A percentile compares a stretch with the other conserved stretches of the same genome.
These are phyloP conservation scores for Pulveroboletus frians DNA, from an alignment of 768 basidiomycete species.

Conservation along the genomic window DNA sequence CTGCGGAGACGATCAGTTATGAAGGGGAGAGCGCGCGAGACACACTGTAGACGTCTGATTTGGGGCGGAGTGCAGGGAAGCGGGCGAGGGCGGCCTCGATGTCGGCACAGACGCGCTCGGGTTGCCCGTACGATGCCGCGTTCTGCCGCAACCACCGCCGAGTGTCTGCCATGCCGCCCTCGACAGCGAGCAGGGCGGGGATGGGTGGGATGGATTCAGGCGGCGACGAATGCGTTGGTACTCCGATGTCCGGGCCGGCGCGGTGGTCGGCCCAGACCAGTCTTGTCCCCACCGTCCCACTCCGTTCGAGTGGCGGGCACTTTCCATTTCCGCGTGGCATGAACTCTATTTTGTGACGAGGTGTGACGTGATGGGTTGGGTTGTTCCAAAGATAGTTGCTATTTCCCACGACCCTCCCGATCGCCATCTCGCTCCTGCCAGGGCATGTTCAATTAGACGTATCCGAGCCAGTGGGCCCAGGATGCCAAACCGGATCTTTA, in stretches of 20 bases:
- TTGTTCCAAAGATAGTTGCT: conserved; percentile 7
- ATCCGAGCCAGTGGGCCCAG: conserved; percentile 22
- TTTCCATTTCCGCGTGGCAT: conserved; percentile 42
- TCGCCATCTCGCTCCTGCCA: conserved; percentile 27
- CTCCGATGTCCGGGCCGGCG: conserved; percentile 8
- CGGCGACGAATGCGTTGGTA: conserved; percentile 2
- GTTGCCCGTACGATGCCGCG: conserved; percentile 48
- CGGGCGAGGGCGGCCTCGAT: conserved; percentile 53
- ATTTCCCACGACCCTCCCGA: conserved; percentile 22
- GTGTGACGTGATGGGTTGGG: conserved; percentile 9
- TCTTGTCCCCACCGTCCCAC: conserved; percentile 26
- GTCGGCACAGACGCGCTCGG: conserved; percentile 58
- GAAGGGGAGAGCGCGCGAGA: conserved; percentile 6
- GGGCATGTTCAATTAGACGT: conserved; percentile 31
- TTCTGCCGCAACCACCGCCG: conserved; percentile 64
- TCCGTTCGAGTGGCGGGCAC: conserved; percentile 45
- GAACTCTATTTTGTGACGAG: conserved; percentile 22
- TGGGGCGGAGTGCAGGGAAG: conserved; percentile 60
- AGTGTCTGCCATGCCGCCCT: conserved; percentile 10
- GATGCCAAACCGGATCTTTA: conserved; percentile 47
- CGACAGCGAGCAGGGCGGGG: background rate
- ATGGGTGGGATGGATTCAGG: conserved; percentile 3
- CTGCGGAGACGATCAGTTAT: conserved; percentile 36
- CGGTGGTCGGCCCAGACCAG: conserved; percentile 15
- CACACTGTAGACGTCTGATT: conserved; percentile 75